Conservation (phyloP, 2,329 filamentous ascomycete genomes). For the Celoporthe dispersa region DNA sequence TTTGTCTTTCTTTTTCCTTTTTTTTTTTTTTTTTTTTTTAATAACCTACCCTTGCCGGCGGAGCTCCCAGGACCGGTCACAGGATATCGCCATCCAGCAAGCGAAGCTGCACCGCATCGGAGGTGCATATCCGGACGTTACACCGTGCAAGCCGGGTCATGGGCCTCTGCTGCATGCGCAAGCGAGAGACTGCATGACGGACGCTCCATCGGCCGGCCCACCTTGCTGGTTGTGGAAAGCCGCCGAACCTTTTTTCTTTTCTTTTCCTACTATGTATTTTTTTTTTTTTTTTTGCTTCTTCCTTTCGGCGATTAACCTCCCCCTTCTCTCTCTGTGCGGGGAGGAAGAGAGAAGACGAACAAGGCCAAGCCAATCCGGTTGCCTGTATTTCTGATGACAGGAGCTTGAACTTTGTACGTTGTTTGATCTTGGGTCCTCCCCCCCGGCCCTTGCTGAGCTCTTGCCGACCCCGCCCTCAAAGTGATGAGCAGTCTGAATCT, state of each 20-base stretch:
- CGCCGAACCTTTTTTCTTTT: background rate
- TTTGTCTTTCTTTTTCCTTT: background rate
- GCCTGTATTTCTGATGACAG: background rate
- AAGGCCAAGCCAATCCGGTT: background rate
- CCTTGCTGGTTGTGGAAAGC: background rate
- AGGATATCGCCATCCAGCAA: constrained; percentile 2
- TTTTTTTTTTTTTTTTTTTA: background rate
- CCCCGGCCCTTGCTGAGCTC: background rate
- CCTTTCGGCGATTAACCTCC: background rate
- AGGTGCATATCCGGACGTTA: constrained; percentile 2
- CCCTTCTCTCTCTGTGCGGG: background rate
- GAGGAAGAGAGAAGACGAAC: background rate
- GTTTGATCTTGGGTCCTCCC: background rate
- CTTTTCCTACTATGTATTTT: background rate
- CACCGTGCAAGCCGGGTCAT: background rate
- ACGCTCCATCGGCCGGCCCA: background rate
- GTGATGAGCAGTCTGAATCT: background rate
- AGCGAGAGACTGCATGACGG: constrained; percentile 1
- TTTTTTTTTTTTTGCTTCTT: background rate
- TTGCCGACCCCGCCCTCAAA: background rate
- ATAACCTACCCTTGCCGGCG: background rate
- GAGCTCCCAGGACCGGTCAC: background rate
- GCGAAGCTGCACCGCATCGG: constrained; percentile 4
- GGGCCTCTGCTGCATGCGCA: background rate
- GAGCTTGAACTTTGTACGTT: background rate